phyloP scores from a whole-genome alignment of 75 land plant species.

The Picea glauca region DNA sequence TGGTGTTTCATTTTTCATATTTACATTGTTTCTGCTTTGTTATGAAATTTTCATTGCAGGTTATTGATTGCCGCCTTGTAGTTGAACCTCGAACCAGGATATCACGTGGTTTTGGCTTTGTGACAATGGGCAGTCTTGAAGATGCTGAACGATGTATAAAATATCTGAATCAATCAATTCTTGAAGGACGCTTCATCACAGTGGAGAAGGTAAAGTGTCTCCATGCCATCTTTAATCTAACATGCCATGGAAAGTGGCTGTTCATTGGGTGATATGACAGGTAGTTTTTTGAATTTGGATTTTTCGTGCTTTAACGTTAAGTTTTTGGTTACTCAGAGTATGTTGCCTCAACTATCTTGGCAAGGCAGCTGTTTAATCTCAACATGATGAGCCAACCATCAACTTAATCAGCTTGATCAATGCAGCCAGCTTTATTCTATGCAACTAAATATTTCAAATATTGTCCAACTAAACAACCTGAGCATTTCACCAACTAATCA shows the following conservation, averaged over 20 bases:
- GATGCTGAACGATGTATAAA: slow-evolving; percentile 92
- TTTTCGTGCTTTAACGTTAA: slow-evolving; percentile 34
- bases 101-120: slow-evolving; percentile 94
- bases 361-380: slow-evolving; percentile 65
- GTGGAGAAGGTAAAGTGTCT: slow-evolving; percentile 79
- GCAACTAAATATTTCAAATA: slow-evolving; percentile 54
- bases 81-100: slow-evolving; percentile 84
- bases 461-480: slow-evolving; percentile 57
- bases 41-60: slow-evolving; percentile 27
- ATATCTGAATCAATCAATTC: slow-evolving; percentile 77
- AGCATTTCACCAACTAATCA: slow-evolving; percentile 72
- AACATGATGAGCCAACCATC: slow-evolving; percentile 38
- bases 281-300: not conserved
- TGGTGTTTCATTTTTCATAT: not conserved
- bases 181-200: slow-evolving; percentile 94
- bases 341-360: slow-evolving; percentile 60
- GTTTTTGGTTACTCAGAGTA: slow-evolving; percentile 81
- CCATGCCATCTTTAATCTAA: not conserved
- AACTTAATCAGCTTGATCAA: slow-evolving; percentile 63
- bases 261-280: slow-evolving; percentile 3
- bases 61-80: slow-evolving; percentile 67
- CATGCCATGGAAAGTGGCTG: not conserved
- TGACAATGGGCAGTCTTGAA: slow-evolving; percentile 76
- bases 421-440: slow-evolving; percentile 31
- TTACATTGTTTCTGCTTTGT: not conserved